phyloP scores from a whole-genome alignment of 164 flowering plant species.

The Nelumbo lutea region DNA sequence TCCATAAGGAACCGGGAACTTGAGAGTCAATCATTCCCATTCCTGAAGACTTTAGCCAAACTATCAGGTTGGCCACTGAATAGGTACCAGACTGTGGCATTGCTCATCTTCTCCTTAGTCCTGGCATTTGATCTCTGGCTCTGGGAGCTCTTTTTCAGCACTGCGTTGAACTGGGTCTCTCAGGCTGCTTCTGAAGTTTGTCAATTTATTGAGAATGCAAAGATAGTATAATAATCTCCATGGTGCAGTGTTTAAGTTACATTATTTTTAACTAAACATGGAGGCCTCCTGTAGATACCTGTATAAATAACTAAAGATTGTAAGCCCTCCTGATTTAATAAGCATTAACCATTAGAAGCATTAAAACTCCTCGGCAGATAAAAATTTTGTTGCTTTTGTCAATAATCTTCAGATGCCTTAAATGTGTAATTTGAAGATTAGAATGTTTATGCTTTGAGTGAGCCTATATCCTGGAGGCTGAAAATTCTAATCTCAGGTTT shows the following conservation, averaged over 20 bases:
- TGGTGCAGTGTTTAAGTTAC: neutral
- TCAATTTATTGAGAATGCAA: constrained; percentile 30
- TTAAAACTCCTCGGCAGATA: too few relatives aligned
- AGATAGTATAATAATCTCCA: constrained; percentile 8
- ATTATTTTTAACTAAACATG: neutral
- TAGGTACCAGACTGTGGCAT: constrained; percentile 82
- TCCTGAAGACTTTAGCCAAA: constrained; percentile 61
- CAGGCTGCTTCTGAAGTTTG: constrained; percentile 38
- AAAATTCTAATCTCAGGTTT: too few relatives aligned
- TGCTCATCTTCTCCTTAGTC: constrained; percentile 72
- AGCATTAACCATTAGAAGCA: neutral
- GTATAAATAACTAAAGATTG: neutral
- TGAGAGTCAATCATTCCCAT: constrained; percentile 54
- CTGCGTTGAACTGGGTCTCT: constrained; percentile 53
- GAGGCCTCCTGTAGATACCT: neutral
- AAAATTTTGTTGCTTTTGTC: too few relatives aligned
- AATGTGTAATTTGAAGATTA: too few relatives aligned
- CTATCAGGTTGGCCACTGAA: constrained; percentile 85
- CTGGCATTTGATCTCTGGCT: constrained; percentile 94
- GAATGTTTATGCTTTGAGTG: too few relatives aligned
- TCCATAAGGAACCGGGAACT: constrained; percentile 56
- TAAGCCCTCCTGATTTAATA: neutral
- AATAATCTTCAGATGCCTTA: too few relatives aligned
- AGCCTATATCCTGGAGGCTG: too few relatives aligned
- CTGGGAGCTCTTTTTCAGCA: constrained; percentile 85